Evolutionary conservation across 106 monocot genomes (phyloP), one percentile per base, ranked within the genome.

Genomic region (Triglochin maritima): DNA sequence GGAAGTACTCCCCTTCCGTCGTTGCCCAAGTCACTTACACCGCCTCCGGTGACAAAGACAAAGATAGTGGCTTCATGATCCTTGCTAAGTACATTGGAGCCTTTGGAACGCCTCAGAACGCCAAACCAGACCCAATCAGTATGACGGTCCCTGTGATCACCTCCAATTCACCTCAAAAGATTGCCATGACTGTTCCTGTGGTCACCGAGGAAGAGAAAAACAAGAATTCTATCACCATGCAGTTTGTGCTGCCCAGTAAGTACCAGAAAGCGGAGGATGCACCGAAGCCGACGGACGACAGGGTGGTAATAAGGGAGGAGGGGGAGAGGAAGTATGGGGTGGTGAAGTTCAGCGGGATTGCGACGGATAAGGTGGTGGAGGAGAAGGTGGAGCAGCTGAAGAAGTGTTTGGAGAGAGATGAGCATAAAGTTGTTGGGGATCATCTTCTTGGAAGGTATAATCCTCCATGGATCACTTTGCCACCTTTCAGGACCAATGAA

Each of bases 1-100:
- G 92, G 10, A 75, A 67, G 47, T 95, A 95, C 76, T 15, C 78
- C 3, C 77, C 85, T 5, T 74, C 75, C 45, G 90, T 95, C 9
- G 67, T 85, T n/a, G 95, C 95, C 44, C 73, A 90, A 65, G 79
- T 90, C 51, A 87, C 90, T 57, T 96, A 96, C 84, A 69, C 77
- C 69, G 83, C 90, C 4, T 47, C 79, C 49, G 48, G 74, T 1
- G 66, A 80, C 67, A 79, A 83, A 50, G 73, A 84, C 83, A 64
- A 72, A 46, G 96, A 96, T 76, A 84, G 80, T 50, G 96, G 96
- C 16, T 91, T 96, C 84, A 84, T 68, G 74, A 77, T 91, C 77
- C 85, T 96, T 13, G 96, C 81, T 57, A 81, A 72, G 68, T 96
- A 96, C 81, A 96, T 96, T 76, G 96, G 96, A 69, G 90, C 80